Base-by-base conservation (phyloP, 2,329 filamentous ascomycete genomes). In the Nothopassalora personata region DNA sequence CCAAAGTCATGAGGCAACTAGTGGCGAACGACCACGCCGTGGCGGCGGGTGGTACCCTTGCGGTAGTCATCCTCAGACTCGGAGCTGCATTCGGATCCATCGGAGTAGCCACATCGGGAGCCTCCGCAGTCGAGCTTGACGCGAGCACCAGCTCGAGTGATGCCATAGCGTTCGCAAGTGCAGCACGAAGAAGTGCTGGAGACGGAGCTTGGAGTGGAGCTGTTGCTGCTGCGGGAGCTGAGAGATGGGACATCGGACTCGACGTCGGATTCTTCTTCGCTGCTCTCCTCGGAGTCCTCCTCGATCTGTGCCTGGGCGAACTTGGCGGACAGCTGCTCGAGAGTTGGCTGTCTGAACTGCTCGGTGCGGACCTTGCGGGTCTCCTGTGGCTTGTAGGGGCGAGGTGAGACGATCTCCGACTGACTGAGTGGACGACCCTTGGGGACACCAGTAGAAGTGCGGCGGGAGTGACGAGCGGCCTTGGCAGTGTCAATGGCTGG, bases 111-210 rank as follows among this genome's bases (percentile, higher is more conserved):
- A 78, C 93, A 97, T 74, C 90, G 87, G 62, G 86, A 81, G 68
- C 93, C 93, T 68, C 91, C 91, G 73, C 93, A 97, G 84, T 97
- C 92, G 75, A 97, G 86, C 84, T 93, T 94, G 83, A 97, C 89
- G 71, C 92, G 87, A 76, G 95, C 89, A 72, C 92, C 70, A 75
- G 88, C 87, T 78, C 91, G 89, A 65, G 92, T 97, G 81, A 97
- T 96, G 69, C 92, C 93, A 80, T 94, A 97, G 79, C 92, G 90
- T 77, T 97, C 91, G 79, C 93, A 97, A 65, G 88, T 91, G 85
- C 94, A 97, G 74, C 83, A 83, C 71, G 76, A 74, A 59, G 70
- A 75, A 54, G 75, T 73, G 60, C 78, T 79, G 61, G 77, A 79
- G 68, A 86, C 81, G 54, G 78, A 80, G 15, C 76, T 79, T 19